Evolutionary conservation across 2,329 filamentous ascomycete genomes (phyloP).

Genomic region (Rutstroemia sp.): DNA sequence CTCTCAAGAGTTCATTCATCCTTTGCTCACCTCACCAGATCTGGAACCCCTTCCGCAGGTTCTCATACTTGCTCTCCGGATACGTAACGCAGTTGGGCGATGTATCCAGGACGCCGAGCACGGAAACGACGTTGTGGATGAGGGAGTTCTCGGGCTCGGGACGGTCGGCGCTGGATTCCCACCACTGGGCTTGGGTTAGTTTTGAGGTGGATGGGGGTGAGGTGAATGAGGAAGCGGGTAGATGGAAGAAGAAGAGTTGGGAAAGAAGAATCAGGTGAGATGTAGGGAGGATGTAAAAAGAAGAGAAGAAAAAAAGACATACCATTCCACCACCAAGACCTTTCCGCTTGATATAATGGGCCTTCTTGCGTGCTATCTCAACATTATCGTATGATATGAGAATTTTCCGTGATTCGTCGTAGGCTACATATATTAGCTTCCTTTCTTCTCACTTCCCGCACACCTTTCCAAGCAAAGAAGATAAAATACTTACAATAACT

Average conservation of each 20-base stretch:
- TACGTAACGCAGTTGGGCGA: constrained; percentile 54
- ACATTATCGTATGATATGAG: constrained; percentile 78
- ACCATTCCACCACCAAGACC: constrained; percentile 78
- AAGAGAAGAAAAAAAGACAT: neutral
- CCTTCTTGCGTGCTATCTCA: constrained; percentile 60
- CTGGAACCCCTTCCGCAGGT: constrained; percentile 52
- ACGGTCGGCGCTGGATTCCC: constrained; percentile 75
- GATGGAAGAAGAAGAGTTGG: too few species aligned
- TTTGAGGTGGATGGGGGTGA: neutral
- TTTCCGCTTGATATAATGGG: constrained; percentile 57
- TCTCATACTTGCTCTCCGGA: constrained; percentile 63
- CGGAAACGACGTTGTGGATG: constrained; percentile 56
- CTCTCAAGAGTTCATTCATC: neutral
- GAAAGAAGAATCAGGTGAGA: too few species aligned
- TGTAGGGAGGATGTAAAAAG: too few species aligned
- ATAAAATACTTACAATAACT: constrained; percentile 51
- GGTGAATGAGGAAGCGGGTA: too few species aligned
- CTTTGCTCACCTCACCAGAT: constrained; percentile 25
- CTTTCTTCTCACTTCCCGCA: neutral
- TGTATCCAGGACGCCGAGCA: constrained; percentile 47
- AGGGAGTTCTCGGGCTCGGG: constrained; percentile 53
- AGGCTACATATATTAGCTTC: constrained; percentile 30
- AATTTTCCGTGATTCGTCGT: constrained; percentile 51
- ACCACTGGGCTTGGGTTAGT: constrained; percentile 43
- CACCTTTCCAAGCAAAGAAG: neutral